A percentile compares a stretch with the other conserved stretches of the same genome.
These are phyloP conservation scores for Micractinium conductrix DNA, from an alignment of 139 green algal species.

Conservation along the genomic window DNA sequence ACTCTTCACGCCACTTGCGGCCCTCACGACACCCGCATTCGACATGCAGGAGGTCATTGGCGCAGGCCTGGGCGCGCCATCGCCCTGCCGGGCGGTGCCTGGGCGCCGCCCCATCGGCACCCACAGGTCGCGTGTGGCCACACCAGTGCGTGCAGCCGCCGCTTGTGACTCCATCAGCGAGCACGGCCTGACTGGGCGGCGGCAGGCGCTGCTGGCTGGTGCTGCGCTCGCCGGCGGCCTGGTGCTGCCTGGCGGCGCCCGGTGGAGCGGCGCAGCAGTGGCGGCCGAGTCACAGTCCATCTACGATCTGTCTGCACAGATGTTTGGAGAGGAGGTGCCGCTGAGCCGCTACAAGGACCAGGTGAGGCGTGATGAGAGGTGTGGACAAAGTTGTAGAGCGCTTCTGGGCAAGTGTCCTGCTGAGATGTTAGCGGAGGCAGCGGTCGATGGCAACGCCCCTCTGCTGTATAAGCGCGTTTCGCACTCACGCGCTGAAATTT, in stretches of 20 bases:
- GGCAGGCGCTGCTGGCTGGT: background rate
- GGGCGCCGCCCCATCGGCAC: too few species aligned
- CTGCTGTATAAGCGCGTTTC: background rate
- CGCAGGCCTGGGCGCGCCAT: background rate
- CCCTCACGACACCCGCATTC: too few species aligned
- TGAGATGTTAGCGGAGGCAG: too few species aligned
- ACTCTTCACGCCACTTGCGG: too few species aligned
- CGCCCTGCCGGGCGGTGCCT: background rate
- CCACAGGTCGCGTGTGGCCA: too few species aligned
- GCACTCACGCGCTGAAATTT: background rate
- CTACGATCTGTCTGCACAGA: conserved; percentile 62
- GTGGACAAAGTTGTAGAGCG: too few species aligned
- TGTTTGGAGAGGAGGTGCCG: conserved; percentile 58
- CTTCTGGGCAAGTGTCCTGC: background rate
- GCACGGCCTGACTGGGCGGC: background rate
- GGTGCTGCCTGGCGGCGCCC: conserved; percentile 6
- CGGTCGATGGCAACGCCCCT: too few species aligned
- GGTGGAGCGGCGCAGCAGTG: background rate
- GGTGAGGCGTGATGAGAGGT: too few species aligned
- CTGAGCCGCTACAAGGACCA: conserved; percentile 53
- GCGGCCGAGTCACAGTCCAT: conserved; percentile 34
- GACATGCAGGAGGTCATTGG: background rate
- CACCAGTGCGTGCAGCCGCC: too few species aligned
- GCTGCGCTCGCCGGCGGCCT: background rate
- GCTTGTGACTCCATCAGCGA: too few species aligned